Percentiles rank a stretch among this genome's conserved stretches.
phyloP scores from a whole-genome alignment of 192 early-diverging fungal genomes.

The Umbelopsis isabellina region DNA sequence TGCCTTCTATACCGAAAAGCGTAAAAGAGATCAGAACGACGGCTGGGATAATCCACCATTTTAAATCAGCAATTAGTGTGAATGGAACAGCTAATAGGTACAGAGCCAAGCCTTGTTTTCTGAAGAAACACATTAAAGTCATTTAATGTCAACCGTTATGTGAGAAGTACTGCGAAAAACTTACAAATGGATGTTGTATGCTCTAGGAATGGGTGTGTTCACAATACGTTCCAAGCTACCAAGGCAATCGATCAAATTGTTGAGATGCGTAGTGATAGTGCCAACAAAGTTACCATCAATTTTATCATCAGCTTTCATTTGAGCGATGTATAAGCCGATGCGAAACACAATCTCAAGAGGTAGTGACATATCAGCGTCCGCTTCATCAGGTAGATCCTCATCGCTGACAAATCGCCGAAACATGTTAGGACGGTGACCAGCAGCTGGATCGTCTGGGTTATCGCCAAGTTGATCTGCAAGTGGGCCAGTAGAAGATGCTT shows the following conservation, averaged over 20 bases:
- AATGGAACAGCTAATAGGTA: slow-evolving; percentile 73
- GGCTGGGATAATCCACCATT: slow-evolving; percentile 58
- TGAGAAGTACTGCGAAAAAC: background rate
- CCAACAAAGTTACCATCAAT: slow-evolving; percentile 56
- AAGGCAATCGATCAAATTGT: slow-evolving; percentile 59
- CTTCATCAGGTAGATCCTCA: slow-evolving; percentile 44
- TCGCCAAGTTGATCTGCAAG: slow-evolving; percentile 27
- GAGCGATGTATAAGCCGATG: slow-evolving; percentile 54
- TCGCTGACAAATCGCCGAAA: slow-evolving; percentile 28
- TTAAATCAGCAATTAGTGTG: slow-evolving; percentile 59
- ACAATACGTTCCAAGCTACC: slow-evolving; percentile 71
- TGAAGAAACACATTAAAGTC: background rate
- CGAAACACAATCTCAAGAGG: slow-evolving; percentile 54
- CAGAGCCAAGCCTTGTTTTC: slow-evolving; percentile 73
- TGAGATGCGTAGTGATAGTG: slow-evolving; percentile 54
- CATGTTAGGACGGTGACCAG: slow-evolving; percentile 1
- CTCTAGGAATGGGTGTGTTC: slow-evolving; percentile 74
- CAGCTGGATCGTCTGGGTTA: slow-evolving; percentile 25
- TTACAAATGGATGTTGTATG: slow-evolving; percentile 77
- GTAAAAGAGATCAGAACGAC: slow-evolving; percentile 52
- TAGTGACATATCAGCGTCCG: slow-evolving; percentile 48
- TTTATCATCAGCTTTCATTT: slow-evolving; percentile 46
- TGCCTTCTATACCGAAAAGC: slow-evolving; percentile 79
- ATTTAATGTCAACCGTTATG: background rate
- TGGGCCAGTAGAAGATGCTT: background rate